These are phyloP conservation scores for Linnemannia elongata DNA, from an alignment of 192 early-diverging fungal genomes.

Conservation along the genomic window DNA sequence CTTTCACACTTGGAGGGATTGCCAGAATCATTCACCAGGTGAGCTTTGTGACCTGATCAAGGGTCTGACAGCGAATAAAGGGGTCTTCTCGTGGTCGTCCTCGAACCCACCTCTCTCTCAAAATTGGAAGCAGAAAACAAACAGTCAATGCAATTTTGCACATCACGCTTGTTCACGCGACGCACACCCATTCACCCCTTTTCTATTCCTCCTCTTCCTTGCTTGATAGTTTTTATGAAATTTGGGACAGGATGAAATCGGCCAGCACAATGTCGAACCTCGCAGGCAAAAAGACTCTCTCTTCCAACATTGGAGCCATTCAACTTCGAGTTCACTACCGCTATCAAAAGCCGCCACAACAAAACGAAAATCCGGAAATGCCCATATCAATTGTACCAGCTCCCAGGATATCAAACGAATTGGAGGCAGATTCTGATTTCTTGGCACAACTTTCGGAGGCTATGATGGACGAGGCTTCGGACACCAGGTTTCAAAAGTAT, in stretches of 20 bases:
- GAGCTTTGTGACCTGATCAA: not conserved
- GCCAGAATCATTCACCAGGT: slow-evolving; percentile 76
- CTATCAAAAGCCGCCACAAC: slow-evolving; percentile 61
- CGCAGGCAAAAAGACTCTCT: slow-evolving; percentile 64
- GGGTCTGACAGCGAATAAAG: not conserved
- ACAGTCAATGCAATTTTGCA: not conserved
- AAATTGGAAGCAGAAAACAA: not conserved
- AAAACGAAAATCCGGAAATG: not conserved
- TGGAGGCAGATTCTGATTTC: slow-evolving; percentile 33
- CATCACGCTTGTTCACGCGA: not conserved
- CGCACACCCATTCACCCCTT: not conserved
- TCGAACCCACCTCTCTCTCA: not conserved
- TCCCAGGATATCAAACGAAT: slow-evolving; percentile 34
- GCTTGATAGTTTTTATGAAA: slow-evolving; percentile 73
- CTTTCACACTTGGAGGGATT: slow-evolving; percentile 71
- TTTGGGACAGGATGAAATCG: slow-evolving; percentile 80
- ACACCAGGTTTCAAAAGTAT: slow-evolving; percentile 59
- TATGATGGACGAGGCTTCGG: slow-evolving; percentile 49
- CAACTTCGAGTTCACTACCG: slow-evolving; percentile 77
- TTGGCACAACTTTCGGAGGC: slow-evolving; percentile 47
- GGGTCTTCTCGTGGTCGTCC: not conserved
- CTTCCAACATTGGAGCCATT: slow-evolving; percentile 77
- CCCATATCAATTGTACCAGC: slow-evolving; percentile 24
- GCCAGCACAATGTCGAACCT: slow-evolving; percentile 72
- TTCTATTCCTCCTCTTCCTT: not conserved